Percentiles rank a stretch among this genome's conserved stretches.
Conservation (phyloP, 2,329 filamentous ascomycete species). For the Rosellinia necatrix region DNA sequence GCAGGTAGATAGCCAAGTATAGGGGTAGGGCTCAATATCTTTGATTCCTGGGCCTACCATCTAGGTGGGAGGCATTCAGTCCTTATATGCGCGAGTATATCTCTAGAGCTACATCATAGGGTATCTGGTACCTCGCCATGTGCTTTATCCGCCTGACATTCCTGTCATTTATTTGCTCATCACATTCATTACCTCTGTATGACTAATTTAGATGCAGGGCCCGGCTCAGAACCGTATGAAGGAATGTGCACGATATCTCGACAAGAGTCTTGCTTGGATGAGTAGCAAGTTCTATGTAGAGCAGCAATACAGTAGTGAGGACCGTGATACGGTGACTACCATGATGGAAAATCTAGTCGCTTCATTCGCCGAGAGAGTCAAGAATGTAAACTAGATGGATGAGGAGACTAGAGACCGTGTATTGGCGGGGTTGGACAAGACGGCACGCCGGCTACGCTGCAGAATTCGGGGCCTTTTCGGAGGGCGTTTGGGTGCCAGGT, state of each 20-base stretch:
- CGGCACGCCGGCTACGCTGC: slow-evolving; percentile 64
- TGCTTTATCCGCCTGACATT: no score
- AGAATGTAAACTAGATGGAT: slow-evolving; percentile 67
- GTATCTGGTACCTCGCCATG: no score
- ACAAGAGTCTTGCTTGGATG: slow-evolving; percentile 15
- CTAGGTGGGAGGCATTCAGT: no score
- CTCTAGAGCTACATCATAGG: no score
- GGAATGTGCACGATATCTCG: slow-evolving; percentile 1
- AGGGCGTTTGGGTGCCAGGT: slow-evolving; percentile 7
- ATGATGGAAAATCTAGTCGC: background rate
- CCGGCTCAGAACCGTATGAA: background rate
- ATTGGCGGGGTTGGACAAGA: slow-evolving; percentile 68
- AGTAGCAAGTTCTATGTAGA: slow-evolving; percentile 13
- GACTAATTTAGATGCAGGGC: slow-evolving; percentile 3
- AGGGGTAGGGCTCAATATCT: no score
- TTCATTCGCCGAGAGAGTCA: slow-evolving; percentile 51
- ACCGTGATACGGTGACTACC: background rate
- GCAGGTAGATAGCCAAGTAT: no score
- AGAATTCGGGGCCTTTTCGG: slow-evolving; percentile 62
- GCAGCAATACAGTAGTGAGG: slow-evolving; percentile 2
- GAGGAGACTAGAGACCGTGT: slow-evolving; percentile 62
- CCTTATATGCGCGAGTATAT: no score
- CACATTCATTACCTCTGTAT: background rate
- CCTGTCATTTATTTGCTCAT: no score
- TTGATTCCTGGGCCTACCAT: no score